These are phyloP conservation scores for Solanum appendiculatum DNA, from an alignment of 257 asterid genomes.

Conservation along the genomic window DNA sequence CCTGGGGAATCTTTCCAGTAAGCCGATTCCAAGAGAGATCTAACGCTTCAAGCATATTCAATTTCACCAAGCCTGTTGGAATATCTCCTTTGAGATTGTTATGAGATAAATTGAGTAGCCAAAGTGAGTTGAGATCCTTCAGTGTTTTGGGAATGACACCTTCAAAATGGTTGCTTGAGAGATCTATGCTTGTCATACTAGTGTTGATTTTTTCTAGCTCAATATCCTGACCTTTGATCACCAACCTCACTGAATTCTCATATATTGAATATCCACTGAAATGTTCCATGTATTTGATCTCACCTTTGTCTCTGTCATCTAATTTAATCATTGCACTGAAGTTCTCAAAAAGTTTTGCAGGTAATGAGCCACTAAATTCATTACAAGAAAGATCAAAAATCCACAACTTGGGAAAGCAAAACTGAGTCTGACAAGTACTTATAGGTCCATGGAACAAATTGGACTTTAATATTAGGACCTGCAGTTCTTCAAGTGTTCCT, in stretches of 20 bases:
- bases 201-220: neutral
- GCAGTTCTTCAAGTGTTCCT: neutral
- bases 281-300: neutral
- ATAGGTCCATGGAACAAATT: neutral
- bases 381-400: neutral
- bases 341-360: neutral
- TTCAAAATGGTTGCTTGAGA: too few species aligned
- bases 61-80: too few species aligned
- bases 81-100: too few species aligned
- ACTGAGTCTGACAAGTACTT: neutral
- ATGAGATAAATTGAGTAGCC: too few species aligned
- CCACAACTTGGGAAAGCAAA: neutral
- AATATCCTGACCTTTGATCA: neutral
- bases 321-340: neutral
- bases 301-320: neutral
- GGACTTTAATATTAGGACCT: neutral
- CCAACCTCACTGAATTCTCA: neutral
- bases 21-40: too few species aligned
- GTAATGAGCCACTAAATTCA: neutral
- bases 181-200: neutral
- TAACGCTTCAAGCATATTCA: too few species aligned
- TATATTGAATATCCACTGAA: too few species aligned
- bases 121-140: too few species aligned
- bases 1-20: too few species aligned
- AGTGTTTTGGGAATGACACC: too few species aligned